Evolutionary conservation across 306 rosid species (phyloP).

Genomic region (Styphnolobium japonicum): DNA sequence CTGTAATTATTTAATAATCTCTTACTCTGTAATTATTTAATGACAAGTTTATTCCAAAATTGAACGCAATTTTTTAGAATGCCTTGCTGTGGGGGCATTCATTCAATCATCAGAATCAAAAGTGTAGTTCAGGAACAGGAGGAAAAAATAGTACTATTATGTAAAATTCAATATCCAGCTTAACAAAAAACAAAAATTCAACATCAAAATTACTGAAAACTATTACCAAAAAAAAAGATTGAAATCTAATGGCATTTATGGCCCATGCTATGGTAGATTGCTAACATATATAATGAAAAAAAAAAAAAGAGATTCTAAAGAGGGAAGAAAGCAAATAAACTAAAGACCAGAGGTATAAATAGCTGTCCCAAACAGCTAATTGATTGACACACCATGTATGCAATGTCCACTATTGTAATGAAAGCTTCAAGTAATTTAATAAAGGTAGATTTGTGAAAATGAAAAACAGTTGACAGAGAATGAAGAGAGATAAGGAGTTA

Average conservation of each 20-base stretch:
- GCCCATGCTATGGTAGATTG: not conserved
- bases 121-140: not conserved
- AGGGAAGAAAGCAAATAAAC: not conserved
- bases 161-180: not conserved
- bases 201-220: not conserved
- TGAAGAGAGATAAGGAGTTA: not conserved
- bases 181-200: not conserved
- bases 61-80: not conserved
- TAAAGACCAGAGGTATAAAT: not conserved
- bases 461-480: not conserved
- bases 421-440: conserved; percentile 13
- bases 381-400: not conserved
- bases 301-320: not conserved
- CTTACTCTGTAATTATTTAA: no score
- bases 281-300: no score
- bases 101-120: not conserved
- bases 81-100: not conserved
- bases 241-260: not conserved
- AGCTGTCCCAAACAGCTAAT: not conserved
- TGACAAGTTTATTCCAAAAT: not conserved
- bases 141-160: not conserved
- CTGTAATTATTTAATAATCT: not conserved
- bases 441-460: not conserved
- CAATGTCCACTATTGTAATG: not conserved
- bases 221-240: no score